phyloP scores from a whole-genome alignment of 805 yeast genomes.

The Candida railenensis region DNA sequence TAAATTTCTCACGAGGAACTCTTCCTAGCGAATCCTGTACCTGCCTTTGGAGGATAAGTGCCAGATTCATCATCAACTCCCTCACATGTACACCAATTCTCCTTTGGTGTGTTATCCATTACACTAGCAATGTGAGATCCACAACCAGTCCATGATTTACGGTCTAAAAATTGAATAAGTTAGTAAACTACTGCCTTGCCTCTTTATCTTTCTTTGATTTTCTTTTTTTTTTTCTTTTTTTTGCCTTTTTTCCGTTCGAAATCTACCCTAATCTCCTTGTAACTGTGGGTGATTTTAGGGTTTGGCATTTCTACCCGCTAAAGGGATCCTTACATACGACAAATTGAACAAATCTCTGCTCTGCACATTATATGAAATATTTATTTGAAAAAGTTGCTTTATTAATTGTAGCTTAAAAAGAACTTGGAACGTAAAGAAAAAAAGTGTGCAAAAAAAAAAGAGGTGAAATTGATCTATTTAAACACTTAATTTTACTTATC shows the following conservation, averaged over 20 bases:
- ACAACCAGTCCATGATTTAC: conserved; percentile 66
- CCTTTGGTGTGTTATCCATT: conserved; percentile 51
- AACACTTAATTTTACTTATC: not conserved
- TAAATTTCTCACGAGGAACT: not conserved
- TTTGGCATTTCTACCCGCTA: too few species aligned
- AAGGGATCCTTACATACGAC: conserved; percentile 14
- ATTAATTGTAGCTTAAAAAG: too few species aligned
- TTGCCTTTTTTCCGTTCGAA: not conserved
- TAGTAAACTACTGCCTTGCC: not conserved
- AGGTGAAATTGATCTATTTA: not conserved
- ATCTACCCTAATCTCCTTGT: too few species aligned
- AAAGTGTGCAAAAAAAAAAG: not conserved
- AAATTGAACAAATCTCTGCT: conserved; percentile 37
- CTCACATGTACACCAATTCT: conserved; percentile 56
- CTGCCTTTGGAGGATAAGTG: conserved; percentile 60
- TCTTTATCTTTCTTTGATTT: not conserved
- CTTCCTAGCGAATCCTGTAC: conserved; percentile 52
- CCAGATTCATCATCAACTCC: conserved; percentile 39
- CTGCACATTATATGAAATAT: conserved; percentile 23
- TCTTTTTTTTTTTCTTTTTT: not conserved
- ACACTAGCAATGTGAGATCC: conserved; percentile 53
- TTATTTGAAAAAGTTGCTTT: not conserved
- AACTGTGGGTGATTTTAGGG: too few species aligned
- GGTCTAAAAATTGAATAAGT: conserved; percentile 21
- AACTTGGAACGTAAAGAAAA: too few species aligned